Evolutionary conservation across 2,329 filamentous ascomycete genomes (phyloP).

Genomic region (Lasiodiplodia sp.): DNA sequence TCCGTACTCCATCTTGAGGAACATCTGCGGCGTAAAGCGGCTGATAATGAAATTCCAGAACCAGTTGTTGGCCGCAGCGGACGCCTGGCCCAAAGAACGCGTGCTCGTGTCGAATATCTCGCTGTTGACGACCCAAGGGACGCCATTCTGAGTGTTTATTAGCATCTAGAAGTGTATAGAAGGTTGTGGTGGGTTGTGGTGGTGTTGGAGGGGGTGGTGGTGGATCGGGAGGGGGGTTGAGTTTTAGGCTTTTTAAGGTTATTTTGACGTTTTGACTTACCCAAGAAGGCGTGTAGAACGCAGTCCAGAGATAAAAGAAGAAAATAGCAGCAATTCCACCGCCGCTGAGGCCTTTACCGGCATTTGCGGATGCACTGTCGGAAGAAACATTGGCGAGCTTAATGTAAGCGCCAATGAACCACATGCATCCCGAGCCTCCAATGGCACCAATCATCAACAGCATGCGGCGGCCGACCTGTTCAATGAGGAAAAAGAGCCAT

Average conservation of each 20-base stretch:
- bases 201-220: not conserved
- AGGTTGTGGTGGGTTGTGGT: constrained; percentile 35
- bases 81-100: constrained; percentile 74
- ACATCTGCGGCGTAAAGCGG: constrained; percentile 71
- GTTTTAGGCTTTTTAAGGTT: no score
- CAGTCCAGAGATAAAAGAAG: constrained; percentile 79
- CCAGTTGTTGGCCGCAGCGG: constrained; percentile 76
- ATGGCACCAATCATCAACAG: constrained; percentile 71
- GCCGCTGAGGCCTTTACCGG: constrained; percentile 45
- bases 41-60: constrained; percentile 74
- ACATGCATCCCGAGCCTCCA: constrained; percentile 70
- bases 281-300: constrained; percentile 69
- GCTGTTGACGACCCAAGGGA: constrained; percentile 70
- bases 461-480: constrained; percentile 67
- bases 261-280: constrained; percentile 31
- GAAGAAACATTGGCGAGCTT: constrained; percentile 49
- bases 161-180: constrained; percentile 70
- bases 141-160: constrained; percentile 56
- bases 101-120: constrained; percentile 79
- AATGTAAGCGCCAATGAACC: constrained; percentile 70
- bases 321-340: constrained; percentile 69
- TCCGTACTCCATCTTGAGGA: constrained; percentile 53
- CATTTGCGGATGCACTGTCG: constrained; percentile 45
- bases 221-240: not conserved
- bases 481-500: constrained; percentile 74